Base-by-base conservation (phyloP, 495 filamentous ascomycete species). In the Emericellopsis terricola region DNA sequence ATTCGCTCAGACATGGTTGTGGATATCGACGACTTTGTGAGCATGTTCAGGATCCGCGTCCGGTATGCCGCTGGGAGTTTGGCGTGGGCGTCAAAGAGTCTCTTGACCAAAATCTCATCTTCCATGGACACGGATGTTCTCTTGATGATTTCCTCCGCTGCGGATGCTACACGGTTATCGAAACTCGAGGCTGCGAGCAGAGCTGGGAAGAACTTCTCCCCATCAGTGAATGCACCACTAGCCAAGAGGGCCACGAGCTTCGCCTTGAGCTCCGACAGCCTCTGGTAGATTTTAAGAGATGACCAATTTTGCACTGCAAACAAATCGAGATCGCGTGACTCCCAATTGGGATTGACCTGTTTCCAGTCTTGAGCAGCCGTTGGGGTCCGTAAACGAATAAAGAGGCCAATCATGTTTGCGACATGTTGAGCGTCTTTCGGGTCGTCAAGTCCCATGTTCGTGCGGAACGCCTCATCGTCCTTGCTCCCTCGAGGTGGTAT, bases 111-210 rank as follows among this genome's bases (percentile, higher is more conserved):
- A 3, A 41, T 43, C n/a, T 56, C 40, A 39, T 84, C 69, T 53
- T 94, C 87, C 9, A 94, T 57, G 8, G 76, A 69, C 16, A 77
- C 59, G 8, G 64, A 59, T 3, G 69, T 73, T 38, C 85, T 62
- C 52, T 94, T 94, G 19, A 94, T 47, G 21, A 85, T 65, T 45
- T 91, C 85, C 31, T 94, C 82, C 1, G 79, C 87, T 28, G 79
- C 55, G 9, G 78, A 74, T 8, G 80, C 74, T 29, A 94, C 71
- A 10, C 77, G 71, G 8, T 78, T 84, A 42, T 94, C 87, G 1
- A 74, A 42, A 53, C 91, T 84, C 0, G 80, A 71, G 32, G 83
- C 74, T 4, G 84, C 82, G 44, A 81, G 78, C 11, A 97, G 53
- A 13, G 81, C 75, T 4, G 84, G 77, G n/a, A 94, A 50, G 44